Percentiles rank a stretch among this genome's conserved stretches.
Evolutionary conservation across 2,329 filamentous ascomycete species (phyloP).

Genomic region (Alternaria alternata): DNA sequence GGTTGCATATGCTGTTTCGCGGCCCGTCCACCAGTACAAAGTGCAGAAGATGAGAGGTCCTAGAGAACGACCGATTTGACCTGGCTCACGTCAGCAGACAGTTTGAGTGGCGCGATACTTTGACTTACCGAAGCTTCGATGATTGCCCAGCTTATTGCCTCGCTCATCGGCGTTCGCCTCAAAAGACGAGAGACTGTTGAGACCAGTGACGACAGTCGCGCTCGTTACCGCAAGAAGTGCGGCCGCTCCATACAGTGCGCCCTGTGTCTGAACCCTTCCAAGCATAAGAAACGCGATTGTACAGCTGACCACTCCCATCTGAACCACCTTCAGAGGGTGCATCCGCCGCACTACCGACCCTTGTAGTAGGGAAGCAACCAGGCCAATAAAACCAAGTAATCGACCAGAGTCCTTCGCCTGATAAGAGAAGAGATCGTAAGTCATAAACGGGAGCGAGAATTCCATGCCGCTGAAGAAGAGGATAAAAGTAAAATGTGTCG

Average conservation of each 20-base stretch:
- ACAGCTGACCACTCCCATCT: slow-evolving; percentile 79
- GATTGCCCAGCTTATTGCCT: slow-evolving; percentile 83
- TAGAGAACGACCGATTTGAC: slow-evolving; percentile 85
- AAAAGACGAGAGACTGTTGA: slow-evolving; percentile 92
- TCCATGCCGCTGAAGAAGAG: slow-evolving; percentile 99
- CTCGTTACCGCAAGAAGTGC: slow-evolving; percentile 87
- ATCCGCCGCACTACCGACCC: slow-evolving; percentile 88
- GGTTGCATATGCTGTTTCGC: slow-evolving; percentile 82
- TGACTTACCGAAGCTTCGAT: slow-evolving; percentile 69
- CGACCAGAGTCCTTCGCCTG: slow-evolving; percentile 80
- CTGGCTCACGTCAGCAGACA: slow-evolving; percentile 55
- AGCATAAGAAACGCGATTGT: slow-evolving; percentile 83
- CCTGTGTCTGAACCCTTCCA: slow-evolving; percentile 70
- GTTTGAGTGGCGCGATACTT: not conserved
- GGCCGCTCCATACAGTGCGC: slow-evolving; percentile 80
- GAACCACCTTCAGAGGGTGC: slow-evolving; percentile 80
- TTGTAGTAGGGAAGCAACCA: slow-evolving; percentile 91
- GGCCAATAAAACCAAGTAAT: slow-evolving; percentile 87
- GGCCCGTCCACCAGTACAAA: slow-evolving; percentile 97
- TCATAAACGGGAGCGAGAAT: slow-evolving; percentile 97
- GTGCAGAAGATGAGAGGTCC: slow-evolving; percentile 92
- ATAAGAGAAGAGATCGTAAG: slow-evolving; percentile 90
- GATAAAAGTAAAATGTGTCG: slow-evolving; percentile 87
- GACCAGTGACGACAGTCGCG: slow-evolving; percentile 90
- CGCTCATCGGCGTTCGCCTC: slow-evolving; percentile 82